Percentiles rank a stretch among this genome's conserved stretches.
These are phyloP conservation scores for Funneliformis mosseae DNA, from an alignment of 192 early-diverging fungal genomes.

Conservation along the genomic window DNA sequence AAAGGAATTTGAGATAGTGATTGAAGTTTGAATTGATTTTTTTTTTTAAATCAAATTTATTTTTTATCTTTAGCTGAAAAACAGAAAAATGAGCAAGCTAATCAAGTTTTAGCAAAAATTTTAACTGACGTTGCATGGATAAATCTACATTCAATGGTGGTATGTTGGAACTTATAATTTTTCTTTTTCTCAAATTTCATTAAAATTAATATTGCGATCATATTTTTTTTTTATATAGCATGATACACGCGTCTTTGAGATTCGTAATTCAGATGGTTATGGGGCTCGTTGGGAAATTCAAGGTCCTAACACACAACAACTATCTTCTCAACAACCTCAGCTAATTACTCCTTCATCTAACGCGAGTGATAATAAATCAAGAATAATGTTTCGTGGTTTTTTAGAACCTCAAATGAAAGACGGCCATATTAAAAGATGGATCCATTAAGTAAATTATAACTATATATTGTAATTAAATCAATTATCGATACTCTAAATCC, in stretches of 20 bases:
- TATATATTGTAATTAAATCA: no score
- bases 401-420: slow-evolving; percentile 39
- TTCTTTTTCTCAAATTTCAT: neutral
- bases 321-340: neutral
- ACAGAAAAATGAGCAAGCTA: slow-evolving; percentile 38
- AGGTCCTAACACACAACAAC: neutral
- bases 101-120: slow-evolving; percentile 30
- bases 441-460: slow-evolving; percentile 15
- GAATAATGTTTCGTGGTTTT: slow-evolving; percentile 37
- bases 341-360: neutral
- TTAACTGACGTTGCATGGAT: slow-evolving; percentile 35
- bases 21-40: neutral
- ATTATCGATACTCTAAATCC: no score
- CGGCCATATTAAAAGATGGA: slow-evolving; percentile 35
- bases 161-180: neutral
- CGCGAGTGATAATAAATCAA: neutral
- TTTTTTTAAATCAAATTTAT: neutral
- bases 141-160: slow-evolving; percentile 38
- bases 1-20: neutral
- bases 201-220: neutral
- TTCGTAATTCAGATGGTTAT: slow-evolving; percentile 34
- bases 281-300: slow-evolving; percentile 35
- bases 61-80: slow-evolving; percentile 20
- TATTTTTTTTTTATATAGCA: slow-evolving; percentile 30
- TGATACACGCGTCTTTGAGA: slow-evolving; percentile 32